Evolutionary conservation across 495 filamentous ascomycete species (phyloP).

Genomic region (Acidomyces sp.): DNA sequence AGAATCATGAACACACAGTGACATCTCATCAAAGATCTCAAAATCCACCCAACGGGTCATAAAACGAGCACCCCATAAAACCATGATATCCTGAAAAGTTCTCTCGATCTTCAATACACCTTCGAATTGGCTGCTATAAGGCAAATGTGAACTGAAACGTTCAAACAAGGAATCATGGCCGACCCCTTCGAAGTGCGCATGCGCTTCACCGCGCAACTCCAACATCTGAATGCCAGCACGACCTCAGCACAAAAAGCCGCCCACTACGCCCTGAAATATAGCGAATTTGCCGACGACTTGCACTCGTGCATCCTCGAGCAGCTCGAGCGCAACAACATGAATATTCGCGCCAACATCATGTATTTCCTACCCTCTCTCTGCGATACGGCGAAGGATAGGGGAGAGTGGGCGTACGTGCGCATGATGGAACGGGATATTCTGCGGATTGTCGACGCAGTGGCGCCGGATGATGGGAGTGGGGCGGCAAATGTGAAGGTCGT

Average conservation of each 20-base stretch:
- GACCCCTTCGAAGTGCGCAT: conserved; percentile 98
- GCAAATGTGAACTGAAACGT: no score
- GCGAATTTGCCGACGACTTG: conserved; percentile 88
- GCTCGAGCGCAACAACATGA: conserved; percentile 87
- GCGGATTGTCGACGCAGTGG: conserved; percentile 75
- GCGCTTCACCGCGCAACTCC: conserved; percentile 80
- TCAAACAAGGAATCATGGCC: no score
- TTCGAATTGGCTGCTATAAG: no score
- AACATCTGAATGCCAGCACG: conserved; percentile 76
- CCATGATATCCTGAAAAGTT: no score
- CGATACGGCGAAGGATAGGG: conserved; percentile 52
- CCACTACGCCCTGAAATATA: conserved; percentile 83
- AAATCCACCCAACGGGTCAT: no score
- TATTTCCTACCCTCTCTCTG: conserved; percentile 95
- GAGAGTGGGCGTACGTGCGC: conserved; percentile 55
- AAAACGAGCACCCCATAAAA: no score
- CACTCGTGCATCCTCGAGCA: conserved; percentile 96
- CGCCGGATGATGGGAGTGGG: conserved; percentile 74
- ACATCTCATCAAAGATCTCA: no score
- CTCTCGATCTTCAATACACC: no score
- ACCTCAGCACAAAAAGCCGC: conserved; percentile 84
- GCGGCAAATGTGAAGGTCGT: conserved; percentile 92
- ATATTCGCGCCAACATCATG: conserved; percentile 96
- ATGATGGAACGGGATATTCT: conserved; percentile 94
- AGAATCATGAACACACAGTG: no score